Conservation (phyloP, 345 rosid genomes). For the Dovyalis caffra region DNA sequence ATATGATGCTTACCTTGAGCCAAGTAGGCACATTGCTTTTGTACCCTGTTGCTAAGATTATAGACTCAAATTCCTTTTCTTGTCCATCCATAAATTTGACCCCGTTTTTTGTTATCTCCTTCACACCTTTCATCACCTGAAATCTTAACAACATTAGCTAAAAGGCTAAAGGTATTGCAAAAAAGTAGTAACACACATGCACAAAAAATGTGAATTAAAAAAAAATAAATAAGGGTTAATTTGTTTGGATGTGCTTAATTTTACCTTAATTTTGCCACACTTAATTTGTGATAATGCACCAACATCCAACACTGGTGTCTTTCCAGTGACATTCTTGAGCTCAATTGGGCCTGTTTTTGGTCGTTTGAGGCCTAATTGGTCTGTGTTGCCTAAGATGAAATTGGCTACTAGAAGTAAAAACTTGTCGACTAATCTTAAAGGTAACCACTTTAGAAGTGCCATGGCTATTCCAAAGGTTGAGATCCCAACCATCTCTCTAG, state of each 20-base stretch:
- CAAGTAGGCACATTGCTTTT: constrained; percentile 87
- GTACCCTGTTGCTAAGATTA: constrained; percentile 90
- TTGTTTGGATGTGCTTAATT: background rate
- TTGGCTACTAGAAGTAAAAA: constrained; percentile 50
- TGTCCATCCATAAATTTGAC: constrained; percentile 80
- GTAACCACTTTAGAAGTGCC: constrained; percentile 77
- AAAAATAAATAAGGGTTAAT: too few species aligned
- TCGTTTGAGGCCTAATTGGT: constrained; percentile 67
- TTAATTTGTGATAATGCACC: constrained; percentile 71
- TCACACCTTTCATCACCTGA: constrained; percentile 71
- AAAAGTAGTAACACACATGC: background rate
- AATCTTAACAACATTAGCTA: constrained; percentile 15
- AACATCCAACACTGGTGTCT: constrained; percentile 88
- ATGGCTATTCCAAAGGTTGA: constrained; percentile 84
- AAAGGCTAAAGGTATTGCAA: background rate
- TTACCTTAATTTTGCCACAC: constrained; percentile 77
- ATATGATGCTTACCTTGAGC: constrained; percentile 62
- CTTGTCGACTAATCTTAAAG: constrained; percentile 64
- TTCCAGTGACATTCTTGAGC: constrained; percentile 82
- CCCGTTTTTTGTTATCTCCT: constrained; percentile 60
- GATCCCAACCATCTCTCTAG: constrained; percentile 77
- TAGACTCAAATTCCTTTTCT: constrained; percentile 68
- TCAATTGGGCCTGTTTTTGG: constrained; percentile 89
- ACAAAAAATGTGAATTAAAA: background rate
- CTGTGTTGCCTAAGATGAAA: constrained; percentile 61